Evolutionary conservation across 1,284 basidiomycete genomes (phyloP).

Genomic region (Pyrrhoderma noxium): DNA sequence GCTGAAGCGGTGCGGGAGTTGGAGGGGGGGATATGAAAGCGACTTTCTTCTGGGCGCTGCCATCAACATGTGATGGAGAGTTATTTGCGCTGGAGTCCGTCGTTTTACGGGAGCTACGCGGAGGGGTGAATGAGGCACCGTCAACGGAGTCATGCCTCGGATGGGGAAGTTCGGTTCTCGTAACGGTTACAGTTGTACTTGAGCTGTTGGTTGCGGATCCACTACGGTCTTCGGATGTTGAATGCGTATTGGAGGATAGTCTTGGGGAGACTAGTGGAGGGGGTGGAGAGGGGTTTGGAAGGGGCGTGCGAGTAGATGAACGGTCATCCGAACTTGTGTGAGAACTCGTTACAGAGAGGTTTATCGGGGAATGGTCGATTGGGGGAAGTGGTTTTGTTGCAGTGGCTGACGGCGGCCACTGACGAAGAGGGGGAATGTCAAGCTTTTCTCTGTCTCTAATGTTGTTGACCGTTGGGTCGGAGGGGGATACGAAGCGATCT

Average conservation of each 20-base stretch:
- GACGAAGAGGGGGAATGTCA: slow-evolving; percentile 46
- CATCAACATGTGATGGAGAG: slow-evolving; percentile 27
- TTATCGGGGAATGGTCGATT: slow-evolving; percentile 39
- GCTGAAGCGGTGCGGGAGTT: slow-evolving; percentile 38
- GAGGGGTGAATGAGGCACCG: slow-evolving; percentile 29
- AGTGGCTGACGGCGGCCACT: slow-evolving; percentile 54
- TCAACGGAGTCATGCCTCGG: slow-evolving; percentile 13
- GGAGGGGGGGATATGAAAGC: slow-evolving; percentile 75
- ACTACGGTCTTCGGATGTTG: slow-evolving; percentile 7
- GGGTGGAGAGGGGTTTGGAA: neutral
- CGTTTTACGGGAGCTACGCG: slow-evolving; percentile 47
- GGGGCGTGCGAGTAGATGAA: slow-evolving; percentile 21
- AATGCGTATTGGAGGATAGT: neutral
- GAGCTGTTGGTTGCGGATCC: neutral
- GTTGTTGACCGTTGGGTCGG: slow-evolving; percentile 22
- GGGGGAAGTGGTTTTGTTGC: slow-evolving; percentile 61
- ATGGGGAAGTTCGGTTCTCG: slow-evolving; percentile 1
- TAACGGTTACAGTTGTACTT: neutral
- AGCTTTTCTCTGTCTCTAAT: slow-evolving; percentile 51
- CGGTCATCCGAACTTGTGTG: slow-evolving; percentile 24
- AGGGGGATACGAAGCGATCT: slow-evolving; percentile 31
- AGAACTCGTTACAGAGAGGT: slow-evolving; percentile 29
- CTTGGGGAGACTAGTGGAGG: neutral
- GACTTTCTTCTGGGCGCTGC: slow-evolving; percentile 62
- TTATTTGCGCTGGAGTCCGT: slow-evolving; percentile 31